A percentile compares a stretch with the other conserved stretches of the same genome.
phyloP scores from a whole-genome alignment of 1,284 basidiomycete species.

The Pseudozyma hubeiensis region DNA sequence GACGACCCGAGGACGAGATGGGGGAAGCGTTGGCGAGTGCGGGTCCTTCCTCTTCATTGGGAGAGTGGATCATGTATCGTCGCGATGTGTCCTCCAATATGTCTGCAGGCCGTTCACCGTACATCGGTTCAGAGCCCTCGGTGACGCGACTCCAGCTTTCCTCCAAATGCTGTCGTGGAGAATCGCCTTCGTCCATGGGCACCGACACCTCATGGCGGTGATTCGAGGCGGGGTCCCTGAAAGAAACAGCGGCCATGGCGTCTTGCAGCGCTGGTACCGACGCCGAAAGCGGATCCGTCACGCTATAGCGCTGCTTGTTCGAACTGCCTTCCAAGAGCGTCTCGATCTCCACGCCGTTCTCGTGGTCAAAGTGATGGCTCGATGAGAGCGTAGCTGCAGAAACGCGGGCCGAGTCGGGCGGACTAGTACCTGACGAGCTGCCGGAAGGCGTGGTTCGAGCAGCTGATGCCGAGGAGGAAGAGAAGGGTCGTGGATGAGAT shows the following conservation, averaged over 20 bases:
- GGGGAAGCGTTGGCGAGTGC: conserved; percentile 8
- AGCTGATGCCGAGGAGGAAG: conserved; percentile 26
- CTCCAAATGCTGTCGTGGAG: conserved; percentile 37
- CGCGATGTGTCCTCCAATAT: conserved; percentile 1
- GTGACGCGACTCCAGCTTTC: conserved; percentile 33
- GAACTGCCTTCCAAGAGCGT: conserved; percentile 25
- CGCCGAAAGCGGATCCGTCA: conserved; percentile 2
- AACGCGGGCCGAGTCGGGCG: conserved; percentile 16
- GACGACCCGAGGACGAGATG: conserved; percentile 24
- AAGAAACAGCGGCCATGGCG: conserved; percentile 22
- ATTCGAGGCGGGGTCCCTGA: background rate
- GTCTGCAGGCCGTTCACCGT: background rate
- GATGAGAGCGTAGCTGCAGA: conserved; percentile 37
- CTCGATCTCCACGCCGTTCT: conserved; percentile 35
- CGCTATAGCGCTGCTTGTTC: background rate
- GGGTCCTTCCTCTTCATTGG: conserved; percentile 35
- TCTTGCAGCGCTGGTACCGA: conserved; percentile 13
- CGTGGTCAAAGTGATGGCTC: conserved; percentile 13
- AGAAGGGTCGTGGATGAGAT: conserved; percentile 15
- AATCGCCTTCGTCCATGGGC: conserved; percentile 44
- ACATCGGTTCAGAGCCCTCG: background rate
- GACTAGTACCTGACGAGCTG: conserved; percentile 24
- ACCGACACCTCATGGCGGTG: conserved; percentile 35
- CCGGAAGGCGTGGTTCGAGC: conserved; percentile 6
- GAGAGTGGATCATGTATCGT: conserved; percentile 40